Base-by-base conservation (phyloP, 176 grass and related monocot genomes). In the Tillandsia fasciculata region DNA sequence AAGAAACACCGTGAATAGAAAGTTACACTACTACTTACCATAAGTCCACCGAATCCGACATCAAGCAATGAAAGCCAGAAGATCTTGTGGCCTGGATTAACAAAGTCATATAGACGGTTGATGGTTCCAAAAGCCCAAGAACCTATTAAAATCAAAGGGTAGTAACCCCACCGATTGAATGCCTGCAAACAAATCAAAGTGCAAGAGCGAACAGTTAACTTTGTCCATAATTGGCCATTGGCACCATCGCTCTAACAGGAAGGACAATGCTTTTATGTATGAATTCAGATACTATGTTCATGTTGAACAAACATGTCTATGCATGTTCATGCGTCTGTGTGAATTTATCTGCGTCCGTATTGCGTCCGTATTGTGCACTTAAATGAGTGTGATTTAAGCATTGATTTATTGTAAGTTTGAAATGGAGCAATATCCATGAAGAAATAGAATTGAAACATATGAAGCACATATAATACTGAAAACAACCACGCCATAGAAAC, bases 31-130 rank as follows among this genome's bases (percentile, higher is more conserved):
- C 3, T 28, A 51, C 77, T 81, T 72, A 97, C 94, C 94, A 90
- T 92, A 74, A 97, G 86, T 82, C 89, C 89, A 72, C 89, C 83
- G 57, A 93, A 90, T 2, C 94, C 94, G 78, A 90, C 72, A 80
- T 97, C 89, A 65, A 93, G 82, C 77, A 97, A 80, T 24, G 93
- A 87, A 69, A 97, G 94, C 89, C 89, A 92, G 80, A 97, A 86
- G 73, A 97, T 87, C 77, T 79, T 97, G 68, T 92, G 79, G 17
- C 82, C 80, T 50, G 86, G 86, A 87, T 90, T 83, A 68, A 84
- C 67, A 70, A 92, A 92, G 73, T 83, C 72, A 56, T 97, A 87
- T 22, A 92, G 56, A 72, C 89, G 78, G 76, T 97, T 92, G 67
- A 97, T 87, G 77, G 94, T 97, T 14, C 80, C 94, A 53, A 97